Conservation (phyloP, 495 filamentous ascomycete species). For the Penicillium canescens region DNA sequence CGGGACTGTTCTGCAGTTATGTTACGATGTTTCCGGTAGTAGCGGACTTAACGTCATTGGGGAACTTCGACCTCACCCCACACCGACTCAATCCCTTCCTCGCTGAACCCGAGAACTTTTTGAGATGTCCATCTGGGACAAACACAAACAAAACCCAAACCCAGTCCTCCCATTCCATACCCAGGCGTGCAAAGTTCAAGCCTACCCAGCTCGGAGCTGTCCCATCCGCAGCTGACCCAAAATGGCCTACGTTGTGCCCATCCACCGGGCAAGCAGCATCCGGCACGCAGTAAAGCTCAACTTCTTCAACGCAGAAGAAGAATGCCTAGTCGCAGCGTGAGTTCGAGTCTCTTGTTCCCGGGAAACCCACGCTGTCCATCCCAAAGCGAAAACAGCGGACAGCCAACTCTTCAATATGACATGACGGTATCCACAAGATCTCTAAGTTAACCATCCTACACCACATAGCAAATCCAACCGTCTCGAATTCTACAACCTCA, state of each 20-base stretch:
- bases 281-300: constrained; percentile 81
- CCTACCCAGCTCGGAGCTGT: constrained; percentile 12
- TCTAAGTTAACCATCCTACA: constrained; percentile 4
- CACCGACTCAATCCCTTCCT: constrained; percentile 5
- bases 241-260: constrained; percentile 95
- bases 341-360: constrained; percentile 25
- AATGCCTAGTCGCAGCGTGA: constrained; percentile 86
- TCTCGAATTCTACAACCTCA: constrained; percentile 76
- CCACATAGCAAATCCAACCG: constrained; percentile 79
- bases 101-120: background rate
- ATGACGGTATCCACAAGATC: background rate
- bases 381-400: too few relatives aligned
- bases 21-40: constrained; percentile 27
- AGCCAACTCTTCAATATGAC: too few relatives aligned
- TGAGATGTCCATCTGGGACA: too few relatives aligned
- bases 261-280: constrained; percentile 88
- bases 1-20: background rate
- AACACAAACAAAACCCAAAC: background rate
- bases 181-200: constrained; percentile 11
- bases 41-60: constrained; percentile 28
- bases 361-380: background rate
- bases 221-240: constrained; percentile 5
- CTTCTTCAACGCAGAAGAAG: constrained; percentile 70
- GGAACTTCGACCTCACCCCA: constrained; percentile 9
- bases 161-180: background rate